phyloP scores from a whole-genome alignment of 495 filamentous ascomycete species.

The Aspergillus indologenus region DNA sequence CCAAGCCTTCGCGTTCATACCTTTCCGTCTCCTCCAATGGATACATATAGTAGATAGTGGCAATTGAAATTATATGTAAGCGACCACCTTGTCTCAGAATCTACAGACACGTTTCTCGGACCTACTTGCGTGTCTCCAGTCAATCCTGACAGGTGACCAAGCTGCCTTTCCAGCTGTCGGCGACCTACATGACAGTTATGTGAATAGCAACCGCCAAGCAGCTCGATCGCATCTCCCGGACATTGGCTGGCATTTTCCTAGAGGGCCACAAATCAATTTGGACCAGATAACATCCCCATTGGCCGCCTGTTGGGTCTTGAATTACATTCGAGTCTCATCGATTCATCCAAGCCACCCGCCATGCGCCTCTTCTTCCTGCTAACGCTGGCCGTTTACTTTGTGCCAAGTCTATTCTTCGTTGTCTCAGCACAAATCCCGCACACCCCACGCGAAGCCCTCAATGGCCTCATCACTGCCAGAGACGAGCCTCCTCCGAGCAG shows the following conservation, averaged over 20 bases:
- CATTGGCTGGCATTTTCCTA: conserved; percentile 3
- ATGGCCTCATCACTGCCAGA: conserved; percentile 15
- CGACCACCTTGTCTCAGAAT: conserved; percentile 8
- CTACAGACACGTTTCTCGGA: conserved; percentile 17
- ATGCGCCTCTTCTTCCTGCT: conserved; percentile 18
- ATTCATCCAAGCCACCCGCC: conserved; percentile 1
- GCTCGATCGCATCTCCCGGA: conserved; percentile 4
- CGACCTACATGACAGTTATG: conserved; percentile 9
- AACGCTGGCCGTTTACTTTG: conserved; percentile 13
- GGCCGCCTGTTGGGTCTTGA: background rate
- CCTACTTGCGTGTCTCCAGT: conserved; percentile 10
- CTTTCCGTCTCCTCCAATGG: background rate
- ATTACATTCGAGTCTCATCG: background rate
- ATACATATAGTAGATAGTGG: conserved; percentile 17
- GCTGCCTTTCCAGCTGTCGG: background rate
- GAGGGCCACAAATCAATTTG: background rate
- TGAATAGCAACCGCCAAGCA: conserved; percentile 3
- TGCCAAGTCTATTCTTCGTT: conserved; percentile 15
- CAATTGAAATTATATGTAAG: conserved; percentile 4
- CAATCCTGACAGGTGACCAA: conserved; percentile 1
- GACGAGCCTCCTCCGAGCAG: conserved; percentile 5
- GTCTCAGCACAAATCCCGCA: conserved; percentile 16
- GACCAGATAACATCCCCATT: background rate
- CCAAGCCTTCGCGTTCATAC: conserved; percentile 1
- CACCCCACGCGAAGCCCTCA: conserved; percentile 10